A percentile compares a stretch with the other conserved stretches of the same genome.
These are phyloP conservation scores for Termitomyces sp. DNA, from an alignment of 768 basidiomycete genomes.

Conservation along the genomic window DNA sequence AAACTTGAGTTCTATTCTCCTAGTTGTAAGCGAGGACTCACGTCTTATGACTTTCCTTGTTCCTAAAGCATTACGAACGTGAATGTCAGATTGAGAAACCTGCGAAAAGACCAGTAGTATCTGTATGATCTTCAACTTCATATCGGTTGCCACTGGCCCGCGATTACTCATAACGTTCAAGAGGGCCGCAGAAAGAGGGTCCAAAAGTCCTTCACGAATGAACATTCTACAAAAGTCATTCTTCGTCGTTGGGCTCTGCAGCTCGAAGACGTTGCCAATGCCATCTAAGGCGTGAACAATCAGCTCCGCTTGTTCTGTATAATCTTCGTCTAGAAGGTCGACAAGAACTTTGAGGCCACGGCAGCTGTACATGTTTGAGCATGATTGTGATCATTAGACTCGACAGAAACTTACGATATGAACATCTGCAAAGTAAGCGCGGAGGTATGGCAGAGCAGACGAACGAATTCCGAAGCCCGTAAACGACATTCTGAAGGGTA, in stretches of 20 bases:
- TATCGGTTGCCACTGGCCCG: conserved; percentile 60
- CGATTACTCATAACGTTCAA: conserved; percentile 81
- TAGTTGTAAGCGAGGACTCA: conserved; percentile 34
- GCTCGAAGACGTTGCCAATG: conserved; percentile 91
- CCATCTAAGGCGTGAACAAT: conserved; percentile 93
- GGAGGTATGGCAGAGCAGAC: conserved; percentile 87
- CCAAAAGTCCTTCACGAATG: conserved; percentile 90
- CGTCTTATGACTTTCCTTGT: conserved; percentile 85
- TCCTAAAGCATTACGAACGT: conserved; percentile 89
- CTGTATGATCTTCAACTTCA: conserved; percentile 86
- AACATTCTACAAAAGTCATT: conserved; percentile 99
- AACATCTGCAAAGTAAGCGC: conserved; percentile 97
- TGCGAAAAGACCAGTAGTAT: conserved; percentile 91
- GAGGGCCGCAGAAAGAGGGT: conserved; percentile 87
- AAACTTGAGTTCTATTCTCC: background rate
- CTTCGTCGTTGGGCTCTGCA: conserved; percentile 93
- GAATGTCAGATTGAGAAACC: conserved; percentile 91
- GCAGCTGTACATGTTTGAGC: conserved; percentile 47
- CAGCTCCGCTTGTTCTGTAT: conserved; percentile 84
- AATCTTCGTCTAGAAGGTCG: conserved; percentile 95
- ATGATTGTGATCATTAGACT: background rate
- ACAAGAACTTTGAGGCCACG: conserved; percentile 93
- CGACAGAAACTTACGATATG: conserved; percentile 73
- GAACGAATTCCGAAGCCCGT: conserved; percentile 95
- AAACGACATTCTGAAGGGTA: conserved; percentile 88